Percentiles rank a stretch among this genome's conserved stretches.
These are phyloP conservation scores for Penicillium sp. DNA, from an alignment of 2,329 filamentous ascomycete species.

Conservation along the genomic window DNA sequence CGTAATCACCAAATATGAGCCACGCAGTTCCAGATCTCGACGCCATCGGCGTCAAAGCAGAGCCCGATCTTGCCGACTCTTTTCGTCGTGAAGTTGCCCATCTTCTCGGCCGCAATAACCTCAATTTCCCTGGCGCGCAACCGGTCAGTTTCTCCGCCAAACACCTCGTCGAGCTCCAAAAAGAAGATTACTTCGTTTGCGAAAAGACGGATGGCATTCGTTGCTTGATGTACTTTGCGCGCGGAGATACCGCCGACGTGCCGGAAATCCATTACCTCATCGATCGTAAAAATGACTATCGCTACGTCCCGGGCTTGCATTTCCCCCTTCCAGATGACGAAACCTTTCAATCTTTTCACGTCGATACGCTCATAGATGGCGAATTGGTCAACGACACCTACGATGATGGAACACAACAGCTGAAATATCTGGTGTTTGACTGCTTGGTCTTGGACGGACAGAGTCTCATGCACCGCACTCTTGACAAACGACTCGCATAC, in stretches of 20 bases:
- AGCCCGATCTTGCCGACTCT: conserved; percentile 52
- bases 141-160: conserved; percentile 82
- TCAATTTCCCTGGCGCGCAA: conserved; percentile 80
- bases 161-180: conserved; percentile 76
- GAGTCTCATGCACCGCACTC: conserved; percentile 67
- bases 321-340: conserved; percentile 66
- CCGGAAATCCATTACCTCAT: conserved; percentile 82
- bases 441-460: conserved; percentile 75
- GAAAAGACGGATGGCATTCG: conserved; percentile 97
- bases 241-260: conserved; percentile 47
- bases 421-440: conserved; percentile 90
- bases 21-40: conserved; percentile 39
- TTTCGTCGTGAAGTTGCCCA: conserved; percentile 69
- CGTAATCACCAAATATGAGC: conserved; percentile 24
- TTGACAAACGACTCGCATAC: conserved; percentile 85
- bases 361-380: conserved; percentile 78
- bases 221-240: conserved; percentile 85
- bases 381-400: conserved; percentile 85
- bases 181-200: conserved; percentile 90
- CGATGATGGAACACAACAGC: conserved; percentile 59
- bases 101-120: conserved; percentile 64
- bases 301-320: conserved; percentile 72
- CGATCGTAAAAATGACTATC: conserved; percentile 97
- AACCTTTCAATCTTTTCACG: conserved; percentile 62
- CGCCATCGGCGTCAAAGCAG: conserved; percentile 55